Evolutionary conservation across 1,284 basidiomycete genomes (phyloP).

Genomic region (Macrocystidia cucumis): DNA sequence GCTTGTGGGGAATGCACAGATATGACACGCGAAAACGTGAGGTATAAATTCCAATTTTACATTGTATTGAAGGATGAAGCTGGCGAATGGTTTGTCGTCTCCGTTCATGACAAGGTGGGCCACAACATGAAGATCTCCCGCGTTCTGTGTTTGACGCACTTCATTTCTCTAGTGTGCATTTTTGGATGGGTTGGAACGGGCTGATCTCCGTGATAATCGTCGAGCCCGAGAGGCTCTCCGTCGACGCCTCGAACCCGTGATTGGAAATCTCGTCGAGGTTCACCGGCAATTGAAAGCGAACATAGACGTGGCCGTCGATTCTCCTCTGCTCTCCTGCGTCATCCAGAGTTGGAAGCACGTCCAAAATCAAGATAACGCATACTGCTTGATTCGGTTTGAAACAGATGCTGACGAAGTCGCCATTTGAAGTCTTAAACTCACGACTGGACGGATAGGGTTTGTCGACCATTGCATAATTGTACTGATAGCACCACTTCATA

Average conservation of each 20-base stretch:
- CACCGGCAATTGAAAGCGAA: constrained; percentile 8
- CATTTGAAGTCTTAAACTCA: too few species aligned
- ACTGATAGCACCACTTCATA: too few species aligned
- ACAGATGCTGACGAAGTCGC: too few species aligned
- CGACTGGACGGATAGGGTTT: too few species aligned
- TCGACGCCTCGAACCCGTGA: constrained; percentile 29
- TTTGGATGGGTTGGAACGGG: constrained; percentile 32
- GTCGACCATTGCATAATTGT: too few species aligned
- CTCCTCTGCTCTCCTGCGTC: constrained; percentile 10
- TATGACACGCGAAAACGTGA: constrained; percentile 37
- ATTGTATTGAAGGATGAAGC: constrained; percentile 42
- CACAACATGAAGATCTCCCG: too few species aligned
- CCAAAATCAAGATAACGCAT: too few species aligned
- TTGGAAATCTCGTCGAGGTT: constrained; percentile 31
- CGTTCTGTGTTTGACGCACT: constrained; percentile 3
- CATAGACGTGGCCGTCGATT: constrained; percentile 4
- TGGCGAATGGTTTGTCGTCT: constrained; percentile 31
- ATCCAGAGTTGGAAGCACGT: constrained; percentile 14
- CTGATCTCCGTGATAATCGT: constrained; percentile 31
- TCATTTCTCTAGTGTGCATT: constrained; percentile 28
- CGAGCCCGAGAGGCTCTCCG: constrained; percentile 28
- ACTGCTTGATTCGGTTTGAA: too few species aligned
- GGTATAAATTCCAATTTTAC: constrained; percentile 39
- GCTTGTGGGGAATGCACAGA: constrained; percentile 47
- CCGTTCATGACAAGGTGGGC: constrained; percentile 36